Conservation (phyloP, 768 basidiomycete genomes). For the Podaxis sp. region DNA sequence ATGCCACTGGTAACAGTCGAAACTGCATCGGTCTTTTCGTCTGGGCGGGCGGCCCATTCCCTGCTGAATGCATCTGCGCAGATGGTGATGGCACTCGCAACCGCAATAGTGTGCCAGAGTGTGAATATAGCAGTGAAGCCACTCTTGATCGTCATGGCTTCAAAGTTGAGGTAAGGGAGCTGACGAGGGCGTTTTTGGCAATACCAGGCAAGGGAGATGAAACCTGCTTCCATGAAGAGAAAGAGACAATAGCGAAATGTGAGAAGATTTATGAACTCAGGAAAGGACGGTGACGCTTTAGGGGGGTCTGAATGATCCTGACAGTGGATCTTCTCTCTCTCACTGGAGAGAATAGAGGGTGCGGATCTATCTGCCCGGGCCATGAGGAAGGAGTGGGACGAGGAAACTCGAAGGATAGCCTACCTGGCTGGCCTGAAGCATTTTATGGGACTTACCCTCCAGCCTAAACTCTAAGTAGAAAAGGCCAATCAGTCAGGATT, state of each 20-base stretch:
- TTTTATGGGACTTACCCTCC: too few relatives aligned
- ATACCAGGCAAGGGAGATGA: not conserved
- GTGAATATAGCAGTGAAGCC: not conserved
- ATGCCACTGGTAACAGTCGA: not conserved
- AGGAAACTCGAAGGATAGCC: too few relatives aligned
- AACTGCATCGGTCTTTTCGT: not conserved
- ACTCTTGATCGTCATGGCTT: not conserved
- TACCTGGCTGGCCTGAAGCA: too few relatives aligned
- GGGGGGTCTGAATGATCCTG: not conserved
- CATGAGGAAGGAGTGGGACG: too few relatives aligned
- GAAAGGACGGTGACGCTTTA: not conserved
- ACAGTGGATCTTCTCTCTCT: not conserved
- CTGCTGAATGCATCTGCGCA: not conserved
- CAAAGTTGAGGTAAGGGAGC: not conserved
- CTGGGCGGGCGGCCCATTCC: not conserved
- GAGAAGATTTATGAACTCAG: not conserved
- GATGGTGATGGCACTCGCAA: not conserved
- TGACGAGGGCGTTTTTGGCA: not conserved
- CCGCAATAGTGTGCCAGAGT: not conserved
- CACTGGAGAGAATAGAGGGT: not conserved
- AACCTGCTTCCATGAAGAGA: not conserved
- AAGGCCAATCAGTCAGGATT: too few relatives aligned
- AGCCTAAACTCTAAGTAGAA: too few relatives aligned
- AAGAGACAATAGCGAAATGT: not conserved
- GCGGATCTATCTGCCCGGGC: too few relatives aligned